Percentiles rank a stretch among this genome's conserved stretches.
phyloP scores from a whole-genome alignment of 768 basidiomycete species.

The Boletus rex-veris region DNA sequence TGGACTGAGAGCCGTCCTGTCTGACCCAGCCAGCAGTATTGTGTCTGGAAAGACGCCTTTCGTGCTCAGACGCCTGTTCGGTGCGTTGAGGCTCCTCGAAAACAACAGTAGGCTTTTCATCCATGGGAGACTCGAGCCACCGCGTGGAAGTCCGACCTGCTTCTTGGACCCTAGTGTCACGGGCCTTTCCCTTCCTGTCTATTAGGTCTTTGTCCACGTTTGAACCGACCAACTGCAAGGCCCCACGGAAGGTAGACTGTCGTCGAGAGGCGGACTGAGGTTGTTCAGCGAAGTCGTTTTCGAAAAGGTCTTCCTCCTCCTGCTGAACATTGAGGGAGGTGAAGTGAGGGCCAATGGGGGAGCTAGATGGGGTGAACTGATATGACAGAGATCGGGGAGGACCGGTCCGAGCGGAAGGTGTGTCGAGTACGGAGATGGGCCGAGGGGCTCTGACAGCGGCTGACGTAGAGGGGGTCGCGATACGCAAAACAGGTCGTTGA shows the following conservation, averaged over 20 bases:
- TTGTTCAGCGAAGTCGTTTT: slow-evolving; percentile 35
- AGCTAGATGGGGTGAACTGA: slow-evolving; percentile 50
- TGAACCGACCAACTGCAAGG: slow-evolving; percentile 44
- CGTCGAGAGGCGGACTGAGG: slow-evolving; percentile 31
- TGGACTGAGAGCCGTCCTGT: slow-evolving; percentile 4
- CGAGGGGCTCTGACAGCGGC: slow-evolving; percentile 1
- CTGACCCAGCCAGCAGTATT: not conserved
- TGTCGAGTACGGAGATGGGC: slow-evolving; percentile 25
- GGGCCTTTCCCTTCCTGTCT: slow-evolving; percentile 55
- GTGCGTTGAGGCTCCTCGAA: slow-evolving; percentile 28
- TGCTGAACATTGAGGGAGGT: slow-evolving; percentile 26
- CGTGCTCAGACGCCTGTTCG: slow-evolving; percentile 22
- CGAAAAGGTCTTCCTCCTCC: slow-evolving; percentile 26
- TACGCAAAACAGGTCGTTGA: slow-evolving; percentile 13
- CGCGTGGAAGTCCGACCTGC: slow-evolving; percentile 53
- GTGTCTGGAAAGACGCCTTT: slow-evolving; percentile 17
- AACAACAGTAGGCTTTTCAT: slow-evolving; percentile 39
- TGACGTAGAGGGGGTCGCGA: slow-evolving; percentile 11
- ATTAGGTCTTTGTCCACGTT: slow-evolving; percentile 34
- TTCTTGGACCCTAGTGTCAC: slow-evolving; percentile 45
- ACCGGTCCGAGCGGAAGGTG: slow-evolving; percentile 66
- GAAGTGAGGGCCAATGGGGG: slow-evolving; percentile 32
- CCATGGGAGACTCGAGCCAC: slow-evolving; percentile 53
- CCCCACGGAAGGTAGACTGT: slow-evolving; percentile 59
- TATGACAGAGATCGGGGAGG: slow-evolving; percentile 72